Base-by-base conservation (phyloP, 2,329 filamentous ascomycete species). In the Clonostachys rhizophaga region DNA sequence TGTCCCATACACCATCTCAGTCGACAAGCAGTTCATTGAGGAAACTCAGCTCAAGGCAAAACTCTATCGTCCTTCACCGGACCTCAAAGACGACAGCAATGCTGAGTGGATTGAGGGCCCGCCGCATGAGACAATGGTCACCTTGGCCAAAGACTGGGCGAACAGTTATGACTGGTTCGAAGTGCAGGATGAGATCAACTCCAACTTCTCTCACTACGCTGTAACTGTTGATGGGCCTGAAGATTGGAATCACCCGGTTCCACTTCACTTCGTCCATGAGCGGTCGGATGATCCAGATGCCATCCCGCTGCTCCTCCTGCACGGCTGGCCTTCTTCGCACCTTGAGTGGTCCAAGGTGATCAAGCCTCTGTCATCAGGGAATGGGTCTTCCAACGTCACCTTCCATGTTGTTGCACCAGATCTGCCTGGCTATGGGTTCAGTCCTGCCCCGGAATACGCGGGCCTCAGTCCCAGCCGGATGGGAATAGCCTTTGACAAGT, bases 261-360 rank as follows among this genome's bases (percentile, higher is more conserved):
- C 45, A 1, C 33, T 49, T 12, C 50, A 50, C 34, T 52, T 48
- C 33, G 48, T 52, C 36, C 50, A 52, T 6, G 48, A 52, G 42
- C 43, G 33, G 10, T 47, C 50, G 16, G 39, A 46, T 5, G 34
- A 46, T 13, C 30, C 37, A 13, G 47, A 46, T 16, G 48, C 50
- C 5, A 44, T 52, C 11, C 50, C 50, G 2, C 11, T 52, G n/a
- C 43, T 50, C 24, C 20, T 52, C 5, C 43, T 52, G 2, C 50
- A 52, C 35, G 50, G 50, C 20, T 52, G 50, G 50, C 50, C 50
- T 9, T 49, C 47, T 20, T 42, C 43, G 30, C 36, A 24, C 6
- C 17, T 42, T 6, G 47, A 49, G 33, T 49, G 43, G 43, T 12
- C 16, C 14, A 35, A 46, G 30, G 43, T 46, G 5, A 46, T 49